Evolutionary conservation across 225 moss, liverwort and hornwort species (phyloP).

Genomic region (Bryum argenteum): DNA sequence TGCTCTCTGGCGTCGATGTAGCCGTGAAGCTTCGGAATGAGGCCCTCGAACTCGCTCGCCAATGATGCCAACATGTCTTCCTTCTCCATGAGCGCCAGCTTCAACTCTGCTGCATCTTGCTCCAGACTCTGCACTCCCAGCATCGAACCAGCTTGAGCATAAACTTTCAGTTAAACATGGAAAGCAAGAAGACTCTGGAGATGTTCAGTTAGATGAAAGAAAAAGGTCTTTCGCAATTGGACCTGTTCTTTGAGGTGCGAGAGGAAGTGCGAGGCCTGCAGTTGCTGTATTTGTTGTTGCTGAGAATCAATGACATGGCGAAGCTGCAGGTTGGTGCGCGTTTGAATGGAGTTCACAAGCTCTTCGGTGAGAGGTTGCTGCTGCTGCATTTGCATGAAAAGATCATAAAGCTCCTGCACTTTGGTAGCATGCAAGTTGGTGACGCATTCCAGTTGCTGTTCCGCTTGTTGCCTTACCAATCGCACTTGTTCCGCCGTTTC

Average conservation of each 20-base stretch:
- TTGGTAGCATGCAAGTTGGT: conserved; percentile 28
- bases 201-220: no score
- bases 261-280: conserved; percentile 23
- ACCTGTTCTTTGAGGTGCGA: conserved; percentile 37
- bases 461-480: conserved; percentile 15
- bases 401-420: conserved; percentile 38
- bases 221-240: neutral
- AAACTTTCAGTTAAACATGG: no score
- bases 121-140: conserved; percentile 24
- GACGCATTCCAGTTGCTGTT: conserved; percentile 34
- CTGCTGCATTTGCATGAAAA: conserved; percentile 32
- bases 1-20: conserved; percentile 49
- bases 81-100: conserved; percentile 34
- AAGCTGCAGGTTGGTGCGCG: conserved; percentile 29
- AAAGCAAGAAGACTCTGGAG: no score
- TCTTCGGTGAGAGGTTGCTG: conserved; percentile 31
- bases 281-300: conserved; percentile 42
- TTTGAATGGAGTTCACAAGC: conserved; percentile 30
- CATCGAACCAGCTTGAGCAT: neutral
- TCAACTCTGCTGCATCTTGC: conserved; percentile 25
- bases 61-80: conserved; percentile 30
- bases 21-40: conserved; percentile 44
- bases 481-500: conserved; percentile 26
- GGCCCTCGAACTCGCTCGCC: conserved; percentile 31
- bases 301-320: conserved; percentile 34